Base-by-base conservation (phyloP, 805 yeast genomes). In the Kuraishia cidri region DNA sequence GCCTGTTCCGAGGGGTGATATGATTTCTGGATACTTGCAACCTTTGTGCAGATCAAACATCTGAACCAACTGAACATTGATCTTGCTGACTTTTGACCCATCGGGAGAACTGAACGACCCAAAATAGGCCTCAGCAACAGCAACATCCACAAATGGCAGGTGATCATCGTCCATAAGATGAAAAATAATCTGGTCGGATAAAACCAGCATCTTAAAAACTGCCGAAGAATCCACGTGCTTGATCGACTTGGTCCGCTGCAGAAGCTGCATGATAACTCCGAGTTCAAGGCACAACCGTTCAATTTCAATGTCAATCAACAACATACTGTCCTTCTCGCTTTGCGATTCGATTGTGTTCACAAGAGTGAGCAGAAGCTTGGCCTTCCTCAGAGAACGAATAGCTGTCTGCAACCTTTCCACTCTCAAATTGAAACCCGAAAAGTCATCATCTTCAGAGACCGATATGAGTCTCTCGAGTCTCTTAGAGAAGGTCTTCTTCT, bases 141-240 rank as follows among this genome's bases (percentile, higher is more conserved):
- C 77, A 35, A 86, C 59, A 51, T 81, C 90, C 31, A 85, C 52
- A 44, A 88, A 75, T 8, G 92, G 85, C 7, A 57, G 49, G 14
- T 80, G 58, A 3, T 66, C 53, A 6, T 72, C 74, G 31, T 71
- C 75, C 37, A 86, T 57, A 48, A 88, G 59, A 45, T 83, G 90
- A 53, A 86, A 60, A 26, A 78, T 73, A 26, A 86, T 63, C 39
- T 80, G 79, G 42, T 79, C 87, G 0, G 88, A 74, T 24, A 69
- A 57, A 11, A 80, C 52, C n/a, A 66, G 54, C 75, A 81, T 72
- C 43, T 81, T 79, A 34, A 76, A 54, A 16, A 48, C 48, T 26
- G 60, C 59, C 8, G 46, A 48, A 7, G 40, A 22, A 7, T 29
- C 20, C 9, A 12, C n/a, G 24, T 16, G 4, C 15, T n/a, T 4